A percentile compares a stretch with the other conserved stretches of the same genome.
These are phyloP conservation scores for Scenedesmus sp. DNA, from an alignment of 163 green algal species.

Conservation along the genomic window DNA sequence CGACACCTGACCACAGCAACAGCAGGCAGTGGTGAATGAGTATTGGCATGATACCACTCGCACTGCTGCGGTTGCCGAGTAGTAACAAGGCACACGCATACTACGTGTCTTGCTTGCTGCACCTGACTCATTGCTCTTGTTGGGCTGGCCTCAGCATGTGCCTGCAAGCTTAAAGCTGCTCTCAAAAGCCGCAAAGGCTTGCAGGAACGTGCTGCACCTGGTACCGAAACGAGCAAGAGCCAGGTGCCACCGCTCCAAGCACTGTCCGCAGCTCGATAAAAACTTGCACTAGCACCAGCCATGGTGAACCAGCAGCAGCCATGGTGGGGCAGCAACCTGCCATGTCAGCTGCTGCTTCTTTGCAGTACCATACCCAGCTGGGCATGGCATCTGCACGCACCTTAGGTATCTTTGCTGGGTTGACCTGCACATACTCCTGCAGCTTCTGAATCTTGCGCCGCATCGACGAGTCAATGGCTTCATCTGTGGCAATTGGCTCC, in stretches of 20 bases:
- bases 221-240: neutral
- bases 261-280: neutral
- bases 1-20: slow-evolving; percentile 56
- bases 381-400: slow-evolving; percentile 21
- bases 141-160: neutral
- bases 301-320: neutral
- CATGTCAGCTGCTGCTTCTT: no score
- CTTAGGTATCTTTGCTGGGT: slow-evolving; percentile 66
- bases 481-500: slow-evolving; percentile 31
- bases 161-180: neutral
- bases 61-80: no score
- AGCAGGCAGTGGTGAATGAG: neutral
- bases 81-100: no score
- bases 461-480: slow-evolving; percentile 51
- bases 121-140: neutral
- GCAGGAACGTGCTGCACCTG: neutral
- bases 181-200: neutral
- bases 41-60: neutral
- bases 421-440: slow-evolving; percentile 66
- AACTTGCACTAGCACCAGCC: neutral
- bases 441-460: slow-evolving; percentile 68
- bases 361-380: neutral
- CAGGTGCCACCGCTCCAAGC: neutral
- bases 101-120: neutral
- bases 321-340: neutral